Base-by-base conservation (phyloP, 2,329 filamentous ascomycete genomes). In the Emmonsiellopsis sp. region DNA sequence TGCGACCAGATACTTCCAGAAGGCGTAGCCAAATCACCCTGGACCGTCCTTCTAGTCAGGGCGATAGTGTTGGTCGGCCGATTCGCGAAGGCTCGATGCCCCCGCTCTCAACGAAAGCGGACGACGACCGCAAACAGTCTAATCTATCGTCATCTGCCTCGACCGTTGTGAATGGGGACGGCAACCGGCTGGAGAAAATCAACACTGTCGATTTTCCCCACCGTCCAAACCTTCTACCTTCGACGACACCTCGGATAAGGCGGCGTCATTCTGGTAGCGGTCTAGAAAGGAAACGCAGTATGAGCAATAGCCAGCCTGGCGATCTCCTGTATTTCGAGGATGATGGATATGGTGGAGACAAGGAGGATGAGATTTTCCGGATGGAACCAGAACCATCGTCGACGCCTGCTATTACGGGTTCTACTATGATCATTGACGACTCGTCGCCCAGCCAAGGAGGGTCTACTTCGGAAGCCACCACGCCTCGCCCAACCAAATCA, bases 241-340 rank as follows among this genome's bases (percentile, higher is more conserved):
- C 20, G 52, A 63, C 57, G 50, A 60, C 63, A 41, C 58, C 65
- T 35, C 58, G 58, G 31, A 62, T 70, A 26, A 70, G 79, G 65
- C 81, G 91, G 55, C 84, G 92, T 26, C 93, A 94, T 68, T 96
- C 90, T 5, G 91, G 90, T 48, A 89, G 89, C 59, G 90, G 89
- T 5, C 78, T 96, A 30, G 83, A 87, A 55, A 85, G 87, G 63
- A 86, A 88, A 26, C 75, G 80, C 53, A 87, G 89, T 58, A 85
- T 95, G 6, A 76, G 79, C 46, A 79, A 79, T 15, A 80, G 85
- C 10, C 77, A 81, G 8, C 78, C 86, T 51, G 86, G 89, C n/a
- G 80, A 87, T 58, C 76, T 96, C n/a, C 85, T 95, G 67, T 95
- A 91, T 61, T 91, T 87, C 62, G 90, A 95, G 63, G 88, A 94